Conservation (phyloP, 129 eudicot species). For the Apium graveolens region DNA sequence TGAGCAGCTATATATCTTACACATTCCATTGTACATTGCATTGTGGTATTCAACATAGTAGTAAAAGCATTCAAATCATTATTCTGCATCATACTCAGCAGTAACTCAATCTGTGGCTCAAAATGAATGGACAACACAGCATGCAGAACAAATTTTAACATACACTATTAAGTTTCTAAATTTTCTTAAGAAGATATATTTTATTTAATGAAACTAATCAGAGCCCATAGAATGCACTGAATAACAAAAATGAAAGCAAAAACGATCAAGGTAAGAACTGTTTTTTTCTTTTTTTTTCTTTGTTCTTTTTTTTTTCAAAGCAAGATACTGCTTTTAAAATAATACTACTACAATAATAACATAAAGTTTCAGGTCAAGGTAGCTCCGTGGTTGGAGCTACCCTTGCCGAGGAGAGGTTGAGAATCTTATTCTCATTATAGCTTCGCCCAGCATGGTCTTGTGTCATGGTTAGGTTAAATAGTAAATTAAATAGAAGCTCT, state of each 20-base stretch:
- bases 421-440: not conserved
- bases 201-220: not conserved
- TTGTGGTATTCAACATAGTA: not conserved
- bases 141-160: not conserved
- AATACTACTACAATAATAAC: not conserved
- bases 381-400: not conserved
- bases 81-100: not conserved
- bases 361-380: not conserved
- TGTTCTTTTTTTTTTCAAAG: no score
- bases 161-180: not conserved
- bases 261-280: not conserved
- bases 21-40: not conserved
- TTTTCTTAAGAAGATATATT: not conserved
- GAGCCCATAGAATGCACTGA: not conserved
- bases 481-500: not conserved
- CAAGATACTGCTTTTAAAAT: not conserved
- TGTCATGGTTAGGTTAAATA: not conserved
- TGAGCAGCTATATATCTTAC: not conserved
- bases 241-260: not conserved
- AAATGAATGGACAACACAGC: not conserved
- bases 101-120: not conserved
- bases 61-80: not conserved
- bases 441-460: not conserved
- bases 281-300: no score
- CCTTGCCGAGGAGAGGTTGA: not conserved